Evolutionary conservation across 495 filamentous ascomycete species (phyloP), one percentile per base, ranked within the genome.

Genomic region (Pyrenopolyporus hunteri): DNA sequence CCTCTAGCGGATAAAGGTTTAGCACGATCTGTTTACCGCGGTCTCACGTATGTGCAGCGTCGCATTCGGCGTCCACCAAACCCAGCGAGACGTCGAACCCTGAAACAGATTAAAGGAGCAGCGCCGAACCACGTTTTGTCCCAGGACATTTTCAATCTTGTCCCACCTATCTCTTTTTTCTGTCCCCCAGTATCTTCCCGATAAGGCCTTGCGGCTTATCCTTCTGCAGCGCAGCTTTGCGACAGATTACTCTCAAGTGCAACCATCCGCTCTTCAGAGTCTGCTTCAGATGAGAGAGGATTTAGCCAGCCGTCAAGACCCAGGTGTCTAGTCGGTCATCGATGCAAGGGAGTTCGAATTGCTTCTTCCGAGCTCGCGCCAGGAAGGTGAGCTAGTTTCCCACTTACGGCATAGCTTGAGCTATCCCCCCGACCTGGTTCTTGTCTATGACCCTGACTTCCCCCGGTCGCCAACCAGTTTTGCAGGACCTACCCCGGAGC

Each of bases 71-170:
- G 59, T 63, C 64, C 48, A 44, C 39, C 42, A 53, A 63, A 57
- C 58, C 58, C 59, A 63, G 58, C 64, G 40, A 59, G 40, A 58
- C 36, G 36, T 67, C 64, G 59, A 67, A 62, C 64, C 54, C 59
- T 63, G 64, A 67, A 63, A 63, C 64, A 63, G 58, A 67, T 67
- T 67, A 67, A 67, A 67, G 64, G 64, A 67, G 64, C 59, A 59
- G 64, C 58, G 59, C 64, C 58, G 64, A 63, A 63, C 64, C 64
- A 63, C 64, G 64, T 67, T 67, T 59, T 63, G 55, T 63, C 51
- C 64, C 64, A 57, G 57, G 39, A 36, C 53, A 49, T 48, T 55
- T 55, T 59, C 51, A 29, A 42, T 54, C 48, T 64, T 59, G 64
- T 67, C 64, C 63, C 64, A 67, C 54, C 45, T 59, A 32, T 49